These are phyloP conservation scores for Cyphellophora attinorum DNA, from an alignment of 2,329 filamentous ascomycete species.

Conservation along the genomic window DNA sequence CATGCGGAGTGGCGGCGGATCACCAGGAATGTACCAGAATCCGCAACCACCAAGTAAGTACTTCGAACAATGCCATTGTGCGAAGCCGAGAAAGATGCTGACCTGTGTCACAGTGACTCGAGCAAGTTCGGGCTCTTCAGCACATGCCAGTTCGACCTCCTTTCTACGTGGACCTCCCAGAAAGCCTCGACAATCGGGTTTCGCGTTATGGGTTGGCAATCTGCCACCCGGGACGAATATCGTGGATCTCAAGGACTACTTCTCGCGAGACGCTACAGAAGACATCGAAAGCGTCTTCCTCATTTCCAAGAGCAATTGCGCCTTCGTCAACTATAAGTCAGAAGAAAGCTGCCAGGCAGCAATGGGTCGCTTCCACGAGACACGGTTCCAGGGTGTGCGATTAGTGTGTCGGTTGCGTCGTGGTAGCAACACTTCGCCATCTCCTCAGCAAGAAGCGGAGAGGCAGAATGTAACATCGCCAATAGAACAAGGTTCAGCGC, in stretches of 20 bases:
- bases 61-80: too few relatives aligned
- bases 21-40: conserved; percentile 1
- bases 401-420: conserved; percentile 74
- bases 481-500: conserved; percentile 3
- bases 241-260: conserved; percentile 79
- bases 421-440: conserved; percentile 32
- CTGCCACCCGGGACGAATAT: conserved; percentile 74
- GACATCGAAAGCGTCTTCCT: conserved; percentile 83
- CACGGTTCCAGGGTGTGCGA: conserved; percentile 73
- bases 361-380: conserved; percentile 80
- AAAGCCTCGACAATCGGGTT: conserved; percentile 62
- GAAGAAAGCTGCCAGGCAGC: conserved; percentile 66
- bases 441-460: conserved; percentile 14
- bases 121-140: conserved; percentile 18
- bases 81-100: too few relatives aligned
- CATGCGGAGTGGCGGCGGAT: too few relatives aligned
- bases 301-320: conserved; percentile 95
- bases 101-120: conserved; percentile 8
- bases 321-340: conserved; percentile 88
- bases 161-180: conserved; percentile 53
- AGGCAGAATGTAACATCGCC: background rate
- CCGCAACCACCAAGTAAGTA: too few relatives aligned
- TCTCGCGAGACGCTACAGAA: conserved; percentile 64
- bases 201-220: conserved; percentile 94
- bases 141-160: conserved; percentile 19